Evolutionary conservation across 176 grass and related monocot species (phyloP).

Genomic region (Pontederia crassipes): DNA sequence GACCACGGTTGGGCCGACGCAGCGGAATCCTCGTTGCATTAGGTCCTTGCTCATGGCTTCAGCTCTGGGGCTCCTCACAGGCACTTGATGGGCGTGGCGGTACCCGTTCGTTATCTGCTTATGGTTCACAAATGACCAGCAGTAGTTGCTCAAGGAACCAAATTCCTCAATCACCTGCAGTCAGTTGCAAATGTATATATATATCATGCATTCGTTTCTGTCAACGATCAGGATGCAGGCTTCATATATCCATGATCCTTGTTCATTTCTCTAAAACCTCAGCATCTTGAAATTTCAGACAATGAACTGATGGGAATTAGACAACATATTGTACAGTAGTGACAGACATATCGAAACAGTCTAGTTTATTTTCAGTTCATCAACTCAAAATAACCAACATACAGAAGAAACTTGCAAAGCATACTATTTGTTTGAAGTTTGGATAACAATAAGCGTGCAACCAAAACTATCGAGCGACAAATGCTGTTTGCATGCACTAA

Average conservation of each 20-base stretch:
- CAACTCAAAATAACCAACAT: too few species aligned
- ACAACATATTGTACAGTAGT: not conserved
- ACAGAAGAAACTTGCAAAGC: too few species aligned
- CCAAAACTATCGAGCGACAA: too few species aligned
- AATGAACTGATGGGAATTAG: not conserved
- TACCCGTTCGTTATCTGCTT: constrained; percentile 32
- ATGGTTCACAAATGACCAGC: constrained; percentile 56
- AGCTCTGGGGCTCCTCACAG: constrained; percentile 48
- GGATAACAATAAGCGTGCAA: too few species aligned
- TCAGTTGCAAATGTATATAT: not conserved
- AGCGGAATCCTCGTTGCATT: constrained; percentile 54
- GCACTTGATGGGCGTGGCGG: constrained; percentile 38
- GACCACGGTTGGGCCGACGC: constrained; percentile 45
- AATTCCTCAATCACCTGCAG: constrained; percentile 38
- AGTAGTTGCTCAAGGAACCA: constrained; percentile 50
- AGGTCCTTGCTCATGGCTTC: constrained; percentile 55
- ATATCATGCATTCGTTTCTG: not conserved
- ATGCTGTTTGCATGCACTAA: too few species aligned
- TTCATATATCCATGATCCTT: not conserved
- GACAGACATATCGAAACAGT: too few species aligned
- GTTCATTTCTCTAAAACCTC: too few species aligned
- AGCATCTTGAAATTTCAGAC: not conserved
- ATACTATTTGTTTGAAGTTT: too few species aligned
- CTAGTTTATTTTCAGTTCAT: too few species aligned
- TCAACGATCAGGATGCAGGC: not conserved